Conservation (phyloP, 2,329 filamentous ascomycete genomes). For the Cladobotryum mycophilum region DNA sequence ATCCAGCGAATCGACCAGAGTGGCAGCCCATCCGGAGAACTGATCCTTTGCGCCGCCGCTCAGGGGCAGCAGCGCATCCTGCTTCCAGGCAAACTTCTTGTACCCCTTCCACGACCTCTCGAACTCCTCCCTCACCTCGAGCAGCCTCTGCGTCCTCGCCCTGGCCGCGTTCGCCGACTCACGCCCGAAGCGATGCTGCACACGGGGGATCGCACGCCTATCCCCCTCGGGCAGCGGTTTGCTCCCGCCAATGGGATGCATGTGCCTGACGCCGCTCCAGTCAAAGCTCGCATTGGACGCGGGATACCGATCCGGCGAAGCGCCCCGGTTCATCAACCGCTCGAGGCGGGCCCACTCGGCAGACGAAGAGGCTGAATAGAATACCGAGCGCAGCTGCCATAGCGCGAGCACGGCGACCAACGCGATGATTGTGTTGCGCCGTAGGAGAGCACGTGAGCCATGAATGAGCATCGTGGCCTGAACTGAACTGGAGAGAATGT, state of each 20-base stretch:
- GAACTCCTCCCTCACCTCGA: conserved; percentile 29
- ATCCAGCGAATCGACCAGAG: conserved; percentile 61
- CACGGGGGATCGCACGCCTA: conserved; percentile 21
- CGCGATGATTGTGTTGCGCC: conserved; percentile 5
- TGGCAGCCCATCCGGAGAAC: conserved; percentile 63
- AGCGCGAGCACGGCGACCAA: conserved; percentile 1
- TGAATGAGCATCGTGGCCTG: conserved; percentile 3
- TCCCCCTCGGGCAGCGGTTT: conserved; percentile 20
- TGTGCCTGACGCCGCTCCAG: conserved; percentile 27
- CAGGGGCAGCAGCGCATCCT: conserved; percentile 57
- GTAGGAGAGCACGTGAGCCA: conserved; percentile 6
- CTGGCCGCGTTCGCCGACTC: conserved; percentile 21
- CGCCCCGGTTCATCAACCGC: conserved; percentile 26
- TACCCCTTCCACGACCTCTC: conserved; percentile 42
- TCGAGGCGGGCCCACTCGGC: conserved; percentile 17
- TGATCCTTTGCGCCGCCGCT: conserved; percentile 46
- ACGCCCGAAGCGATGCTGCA: conserved; percentile 29
- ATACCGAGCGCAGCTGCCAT: neutral
- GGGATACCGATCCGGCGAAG: conserved; percentile 4
- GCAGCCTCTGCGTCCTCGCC: conserved; percentile 25
- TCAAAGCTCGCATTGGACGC: conserved; percentile 28
- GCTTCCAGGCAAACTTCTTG: conserved; percentile 55
- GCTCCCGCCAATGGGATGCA: conserved; percentile 19
- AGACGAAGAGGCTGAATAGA: neutral
- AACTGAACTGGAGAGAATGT: too few relatives aligned